Evolutionary conservation across 2,329 filamentous ascomycete species (phyloP).

Genomic region (Sporothrix mexicana): DNA sequence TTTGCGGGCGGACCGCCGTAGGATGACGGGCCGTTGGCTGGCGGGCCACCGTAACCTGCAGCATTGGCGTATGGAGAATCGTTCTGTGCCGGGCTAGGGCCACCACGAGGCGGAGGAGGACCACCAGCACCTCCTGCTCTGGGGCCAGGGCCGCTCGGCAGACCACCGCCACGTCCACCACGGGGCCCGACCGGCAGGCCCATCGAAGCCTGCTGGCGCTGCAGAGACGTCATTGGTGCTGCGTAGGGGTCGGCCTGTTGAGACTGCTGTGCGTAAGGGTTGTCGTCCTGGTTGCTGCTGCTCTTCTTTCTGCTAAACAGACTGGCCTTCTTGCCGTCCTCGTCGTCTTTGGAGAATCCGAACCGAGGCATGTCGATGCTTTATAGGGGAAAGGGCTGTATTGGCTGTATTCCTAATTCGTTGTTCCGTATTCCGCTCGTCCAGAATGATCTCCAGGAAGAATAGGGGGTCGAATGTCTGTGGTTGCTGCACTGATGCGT

Average conservation of each 20-base stretch:
- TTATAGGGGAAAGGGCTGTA: neutral
- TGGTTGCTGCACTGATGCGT: neutral
- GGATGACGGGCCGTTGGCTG: neutral
- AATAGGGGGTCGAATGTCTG: slow-evolving; percentile 13
- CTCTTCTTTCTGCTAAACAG: slow-evolving; percentile 62
- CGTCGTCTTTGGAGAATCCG: slow-evolving; percentile 57
- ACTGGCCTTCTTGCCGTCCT: slow-evolving; percentile 54
- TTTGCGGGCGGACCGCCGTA: slow-evolving; percentile 25
- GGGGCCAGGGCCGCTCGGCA: slow-evolving; percentile 48
- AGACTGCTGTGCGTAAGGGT: slow-evolving; percentile 64
- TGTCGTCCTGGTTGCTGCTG: slow-evolving; percentile 51
- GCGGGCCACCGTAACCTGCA: neutral
- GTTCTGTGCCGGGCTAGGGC: slow-evolving; percentile 19
- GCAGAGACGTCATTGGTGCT: slow-evolving; percentile 56
- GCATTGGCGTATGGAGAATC: slow-evolving; percentile 28
- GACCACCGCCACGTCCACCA: slow-evolving; percentile 42
- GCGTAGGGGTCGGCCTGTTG: slow-evolving; percentile 58
- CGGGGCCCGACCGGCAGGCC: slow-evolving; percentile 30
- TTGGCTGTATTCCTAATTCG: too few species aligned
- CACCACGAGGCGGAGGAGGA: slow-evolving; percentile 48
- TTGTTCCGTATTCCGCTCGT: slow-evolving; percentile 16
- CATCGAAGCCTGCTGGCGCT: slow-evolving; percentile 45
- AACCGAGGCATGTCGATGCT: slow-evolving; percentile 60
- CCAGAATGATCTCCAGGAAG: slow-evolving; percentile 1
- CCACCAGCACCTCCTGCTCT: slow-evolving; percentile 40